Evolutionary conservation across 1,139 yeast genomes (phyloP), one percentile per base, ranked within the genome.

Genomic region (Tardiomyces digboiensis): DNA sequence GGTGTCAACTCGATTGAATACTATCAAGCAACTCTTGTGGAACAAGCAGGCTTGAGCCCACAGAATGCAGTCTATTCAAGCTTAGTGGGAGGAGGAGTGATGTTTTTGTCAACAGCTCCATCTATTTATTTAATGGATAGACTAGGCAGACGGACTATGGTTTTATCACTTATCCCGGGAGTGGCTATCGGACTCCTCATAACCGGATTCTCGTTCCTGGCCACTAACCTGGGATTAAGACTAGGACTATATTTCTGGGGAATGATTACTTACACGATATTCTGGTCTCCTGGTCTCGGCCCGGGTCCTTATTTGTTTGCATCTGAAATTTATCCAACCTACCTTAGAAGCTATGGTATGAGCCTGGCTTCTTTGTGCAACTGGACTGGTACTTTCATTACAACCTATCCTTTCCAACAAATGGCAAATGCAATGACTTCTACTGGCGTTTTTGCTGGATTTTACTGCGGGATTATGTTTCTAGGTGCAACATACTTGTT

Each of bases 1-100:
- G 95, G 95, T 58, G 80, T 86, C 60, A 87, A 87, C 57, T 93
- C 85, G 44, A 85, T 87, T 65, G 93, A 95, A 16, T 82, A 82
- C 64, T 83, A 82, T 61, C 55, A 62, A 14, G 46, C 53, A 12
- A 46, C 52, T 12, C 84, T 86, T 50, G 86, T 87, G 64, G 65
- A 74, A 39, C 72, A 80, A 42, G 78, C 89, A 19, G 81, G 82
- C 33, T 82, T 82, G 61, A 64, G 76, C 22, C 76, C 72, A 47
- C 69, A 76, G 44, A 68, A 74, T 47, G 80, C 95, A 0, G 64
- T 87, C 57, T 65, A 82, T 52, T 93, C 94, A 0, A 83, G 94
- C 0, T 76, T 89, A 77, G 95, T 95, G 7, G 85, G 81, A 56
- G 95, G 95, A 58, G 75, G 82, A 72, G 67, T 86, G 52, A 86